These are phyloP conservation scores for Microthyrium microscopicum DNA, from an alignment of 2,329 filamentous ascomycete species.

Conservation along the genomic window DNA sequence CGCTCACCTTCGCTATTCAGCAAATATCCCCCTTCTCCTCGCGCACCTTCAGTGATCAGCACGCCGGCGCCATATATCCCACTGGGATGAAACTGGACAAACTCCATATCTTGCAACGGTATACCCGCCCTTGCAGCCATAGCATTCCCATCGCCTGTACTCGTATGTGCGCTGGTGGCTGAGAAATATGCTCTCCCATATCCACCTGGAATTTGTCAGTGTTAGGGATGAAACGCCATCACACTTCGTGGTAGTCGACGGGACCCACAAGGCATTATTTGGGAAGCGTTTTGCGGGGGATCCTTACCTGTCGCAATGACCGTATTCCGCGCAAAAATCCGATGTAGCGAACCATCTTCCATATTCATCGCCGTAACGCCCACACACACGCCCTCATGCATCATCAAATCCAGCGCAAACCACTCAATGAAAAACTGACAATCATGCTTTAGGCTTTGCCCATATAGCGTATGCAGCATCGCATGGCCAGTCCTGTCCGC, in stretches of 20 bases:
- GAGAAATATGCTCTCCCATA: conserved; percentile 35
- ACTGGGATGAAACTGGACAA: conserved; percentile 34
- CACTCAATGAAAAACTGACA: conserved; percentile 35
- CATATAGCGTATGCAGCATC: conserved; percentile 34
- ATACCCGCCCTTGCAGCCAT: conserved; percentile 33
- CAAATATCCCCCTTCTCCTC: conserved; percentile 33
- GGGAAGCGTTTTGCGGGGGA: conserved; percentile 19
- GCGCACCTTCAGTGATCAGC: conserved; percentile 32
- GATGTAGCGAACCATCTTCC: conserved; percentile 33
- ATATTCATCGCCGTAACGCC: conserved; percentile 30
- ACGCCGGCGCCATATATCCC: conserved; percentile 35
- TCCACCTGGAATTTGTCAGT: conserved; percentile 14
- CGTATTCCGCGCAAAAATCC: conserved; percentile 31
- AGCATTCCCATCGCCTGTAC: conserved; percentile 33
- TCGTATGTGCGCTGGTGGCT: conserved; percentile 32
- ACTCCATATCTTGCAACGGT: conserved; percentile 34
- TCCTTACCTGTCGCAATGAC: conserved; percentile 32
- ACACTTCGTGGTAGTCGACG: too few species aligned
- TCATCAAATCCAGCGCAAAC: conserved; percentile 32
- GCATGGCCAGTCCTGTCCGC: conserved; percentile 33
- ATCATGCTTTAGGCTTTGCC: conserved; percentile 30
- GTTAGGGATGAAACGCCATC: background rate
- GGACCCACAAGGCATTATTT: background rate
- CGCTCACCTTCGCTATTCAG: conserved; percentile 32
- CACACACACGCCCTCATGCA: conserved; percentile 30